Percentiles rank a stretch among this genome's conserved stretches.
Conservation (phyloP, 768 basidiomycete genomes). For the Tylopilus intermedius region DNA sequence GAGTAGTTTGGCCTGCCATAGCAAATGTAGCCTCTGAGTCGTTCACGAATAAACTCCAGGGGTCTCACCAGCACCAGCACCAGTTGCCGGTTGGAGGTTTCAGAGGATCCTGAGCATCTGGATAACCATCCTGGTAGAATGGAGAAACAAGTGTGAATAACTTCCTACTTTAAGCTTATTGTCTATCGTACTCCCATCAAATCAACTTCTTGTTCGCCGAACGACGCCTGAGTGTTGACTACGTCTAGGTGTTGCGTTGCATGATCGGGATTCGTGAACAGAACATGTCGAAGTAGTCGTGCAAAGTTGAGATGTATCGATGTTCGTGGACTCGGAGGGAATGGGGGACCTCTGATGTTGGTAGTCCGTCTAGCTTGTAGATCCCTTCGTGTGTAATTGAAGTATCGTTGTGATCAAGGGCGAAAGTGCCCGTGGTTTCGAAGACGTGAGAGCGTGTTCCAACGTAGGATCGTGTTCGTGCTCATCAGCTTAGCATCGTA, state of each 20-base stretch:
- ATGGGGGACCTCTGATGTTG: constrained; percentile 26
- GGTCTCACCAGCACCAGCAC: too few species aligned
- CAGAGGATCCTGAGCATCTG: too few species aligned
- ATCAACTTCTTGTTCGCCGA: too few species aligned
- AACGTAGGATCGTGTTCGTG: constrained; percentile 69
- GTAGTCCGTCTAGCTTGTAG: constrained; percentile 4
- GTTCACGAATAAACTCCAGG: too few species aligned
- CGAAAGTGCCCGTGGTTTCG: constrained; percentile 88
- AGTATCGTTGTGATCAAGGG: constrained; percentile 82
- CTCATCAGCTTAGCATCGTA: not conserved
- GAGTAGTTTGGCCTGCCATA: too few species aligned
- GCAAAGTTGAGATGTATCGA: constrained; percentile 59
- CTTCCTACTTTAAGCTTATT: too few species aligned
- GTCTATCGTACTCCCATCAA: too few species aligned
- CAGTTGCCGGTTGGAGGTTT: too few species aligned
- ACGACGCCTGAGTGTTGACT: too few species aligned
- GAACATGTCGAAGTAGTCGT: constrained; percentile 34
- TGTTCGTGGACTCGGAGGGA: constrained; percentile 47
- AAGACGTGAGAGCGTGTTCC: constrained; percentile 73
- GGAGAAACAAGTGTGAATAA: too few species aligned
- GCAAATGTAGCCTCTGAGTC: too few species aligned
- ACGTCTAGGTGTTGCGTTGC: constrained; percentile 18
- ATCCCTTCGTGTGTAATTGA: constrained; percentile 51
- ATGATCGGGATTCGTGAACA: constrained; percentile 10
- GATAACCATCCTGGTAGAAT: too few species aligned